Evolutionary conservation across 2,329 filamentous ascomycete genomes (phyloP).

Genomic region (Sarocladium kiliense): DNA sequence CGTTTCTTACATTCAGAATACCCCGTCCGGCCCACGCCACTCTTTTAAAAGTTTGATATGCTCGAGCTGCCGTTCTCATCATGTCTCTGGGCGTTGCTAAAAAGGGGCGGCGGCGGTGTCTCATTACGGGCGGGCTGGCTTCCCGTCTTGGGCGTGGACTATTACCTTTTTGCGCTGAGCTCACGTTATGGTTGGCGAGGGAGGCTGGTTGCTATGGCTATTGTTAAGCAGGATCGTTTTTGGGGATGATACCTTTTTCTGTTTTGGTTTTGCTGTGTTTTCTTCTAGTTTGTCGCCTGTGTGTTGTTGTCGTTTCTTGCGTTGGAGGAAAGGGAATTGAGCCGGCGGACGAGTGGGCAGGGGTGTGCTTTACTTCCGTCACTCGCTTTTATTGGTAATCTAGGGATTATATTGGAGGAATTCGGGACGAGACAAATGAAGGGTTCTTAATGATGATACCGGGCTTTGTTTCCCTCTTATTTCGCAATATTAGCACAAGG

Average conservation of each 20-base stretch:
- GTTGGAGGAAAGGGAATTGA: background rate
- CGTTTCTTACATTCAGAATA: background rate
- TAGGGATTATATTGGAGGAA: background rate
- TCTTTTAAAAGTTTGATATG: no score
- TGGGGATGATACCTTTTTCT: constrained; percentile 7
- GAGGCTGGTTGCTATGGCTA: background rate
- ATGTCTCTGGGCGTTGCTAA: no score
- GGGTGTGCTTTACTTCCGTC: background rate
- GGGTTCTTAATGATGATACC: constrained; percentile 1
- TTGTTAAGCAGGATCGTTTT: background rate
- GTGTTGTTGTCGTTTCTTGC: background rate
- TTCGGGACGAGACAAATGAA: background rate
- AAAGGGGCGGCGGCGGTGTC: no score
- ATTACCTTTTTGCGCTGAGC: background rate
- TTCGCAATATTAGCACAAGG: no score
- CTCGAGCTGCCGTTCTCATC: no score
- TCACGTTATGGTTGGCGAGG: background rate
- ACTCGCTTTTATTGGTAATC: constrained; percentile 7
- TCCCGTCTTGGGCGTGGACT: background rate
- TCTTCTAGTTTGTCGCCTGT: background rate
- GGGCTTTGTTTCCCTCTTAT: background rate
- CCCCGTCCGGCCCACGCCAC: background rate
- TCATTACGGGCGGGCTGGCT: background rate
- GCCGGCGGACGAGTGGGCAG: background rate
- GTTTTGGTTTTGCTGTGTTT: no score